phyloP scores from a whole-genome alignment of 1,139 yeast genomes.

The Sugiyamaella sp. region DNA sequence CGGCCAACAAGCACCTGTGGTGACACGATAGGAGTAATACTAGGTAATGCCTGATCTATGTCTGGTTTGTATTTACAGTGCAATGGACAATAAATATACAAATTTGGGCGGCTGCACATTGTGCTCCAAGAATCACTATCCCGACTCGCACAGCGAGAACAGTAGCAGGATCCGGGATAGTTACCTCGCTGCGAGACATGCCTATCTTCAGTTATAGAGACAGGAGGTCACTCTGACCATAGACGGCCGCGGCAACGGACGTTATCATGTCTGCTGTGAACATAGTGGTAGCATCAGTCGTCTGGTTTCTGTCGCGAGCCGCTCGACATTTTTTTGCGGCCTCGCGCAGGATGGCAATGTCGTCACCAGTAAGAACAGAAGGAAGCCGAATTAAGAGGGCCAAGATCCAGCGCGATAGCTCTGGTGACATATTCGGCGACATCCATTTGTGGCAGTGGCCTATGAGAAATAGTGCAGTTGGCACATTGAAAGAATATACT shows the following conservation, averaged over 20 bases:
- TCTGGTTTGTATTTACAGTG: too few relatives aligned
- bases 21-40: too few relatives aligned
- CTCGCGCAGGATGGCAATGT: slow-evolving; percentile 46
- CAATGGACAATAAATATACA: too few relatives aligned
- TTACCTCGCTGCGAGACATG: too few relatives aligned
- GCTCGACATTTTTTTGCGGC: slow-evolving; percentile 43
- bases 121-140: too few relatives aligned
- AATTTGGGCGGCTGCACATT: too few relatives aligned
- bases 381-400: slow-evolving; percentile 46
- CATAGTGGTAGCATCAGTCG: slow-evolving; percentile 25
- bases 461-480: slow-evolving; percentile 31
- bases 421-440: slow-evolving; percentile 26
- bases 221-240: slow-evolving; percentile 44
- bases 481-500: slow-evolving; percentile 28
- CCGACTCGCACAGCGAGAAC: too few relatives aligned
- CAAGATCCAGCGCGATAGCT: slow-evolving; percentile 45
- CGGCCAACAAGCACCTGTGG: too few relatives aligned
- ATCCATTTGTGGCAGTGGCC: slow-evolving; percentile 38
- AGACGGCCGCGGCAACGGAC: slow-evolving; percentile 39
- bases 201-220: background rate
- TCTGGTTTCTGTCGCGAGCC: background rate
- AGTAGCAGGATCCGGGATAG: too few relatives aligned
- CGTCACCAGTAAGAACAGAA: slow-evolving; percentile 43
- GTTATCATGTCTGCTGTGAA: slow-evolving; percentile 38
- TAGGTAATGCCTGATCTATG: too few relatives aligned